A percentile compares a stretch with the other conserved stretches of the same genome.
phyloP scores from a whole-genome alignment of 2,329 filamentous ascomycete genomes.

The Ophiostoma sp. region DNA sequence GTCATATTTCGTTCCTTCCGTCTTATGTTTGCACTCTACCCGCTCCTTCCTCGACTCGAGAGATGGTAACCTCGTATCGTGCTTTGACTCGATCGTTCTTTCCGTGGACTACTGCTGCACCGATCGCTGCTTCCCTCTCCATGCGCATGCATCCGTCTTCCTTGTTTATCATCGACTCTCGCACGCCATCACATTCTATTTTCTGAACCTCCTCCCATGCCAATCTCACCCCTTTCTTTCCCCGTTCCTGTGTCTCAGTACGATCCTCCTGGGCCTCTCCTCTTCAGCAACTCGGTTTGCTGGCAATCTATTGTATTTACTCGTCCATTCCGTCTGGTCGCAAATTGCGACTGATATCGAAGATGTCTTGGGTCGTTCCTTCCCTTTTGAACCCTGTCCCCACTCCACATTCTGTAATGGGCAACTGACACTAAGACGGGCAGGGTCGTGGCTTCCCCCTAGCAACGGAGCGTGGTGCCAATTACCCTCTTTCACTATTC shows the following conservation, averaged over 20 bases:
- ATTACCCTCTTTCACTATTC: not conserved
- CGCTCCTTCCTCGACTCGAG: not conserved
- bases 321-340: not conserved
- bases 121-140: not conserved
- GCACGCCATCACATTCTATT: not conserved
- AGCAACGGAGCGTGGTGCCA: conserved; percentile 12
- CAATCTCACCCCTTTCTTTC: not conserved
- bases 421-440: conserved; percentile 14
- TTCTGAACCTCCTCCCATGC: too few relatives aligned
- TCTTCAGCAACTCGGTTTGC: not conserved
- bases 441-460: conserved; percentile 15
- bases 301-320: not conserved
- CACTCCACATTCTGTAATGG: conserved; percentile 15
- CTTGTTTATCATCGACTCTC: not conserved
- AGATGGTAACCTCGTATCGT: not conserved
- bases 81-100: not conserved
- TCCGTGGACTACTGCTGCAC: not conserved
- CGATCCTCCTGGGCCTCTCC: not conserved
- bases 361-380: conserved; percentile 14
- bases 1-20: not conserved
- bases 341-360: conserved; percentile 6
- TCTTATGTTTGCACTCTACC: not conserved
- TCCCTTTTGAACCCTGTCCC: not conserved
- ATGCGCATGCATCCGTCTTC: not conserved
- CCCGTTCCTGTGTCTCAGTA: not conserved